These are phyloP conservation scores for Aspergillus wentii DNA, from an alignment of 495 filamentous ascomycete genomes.

Conservation along the genomic window DNA sequence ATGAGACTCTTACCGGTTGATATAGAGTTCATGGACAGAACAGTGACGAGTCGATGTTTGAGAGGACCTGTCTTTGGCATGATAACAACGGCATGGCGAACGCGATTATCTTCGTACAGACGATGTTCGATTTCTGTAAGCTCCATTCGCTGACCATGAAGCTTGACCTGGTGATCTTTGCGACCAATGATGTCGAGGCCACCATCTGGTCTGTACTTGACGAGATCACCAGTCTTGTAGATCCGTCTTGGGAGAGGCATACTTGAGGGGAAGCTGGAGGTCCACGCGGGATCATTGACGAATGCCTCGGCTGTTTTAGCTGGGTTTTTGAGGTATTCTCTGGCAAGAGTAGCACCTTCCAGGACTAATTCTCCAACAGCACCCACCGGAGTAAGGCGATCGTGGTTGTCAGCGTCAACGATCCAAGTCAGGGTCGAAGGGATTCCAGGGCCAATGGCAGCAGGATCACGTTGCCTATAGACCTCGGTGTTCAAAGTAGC, in stretches of 20 bases:
- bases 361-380: constrained; percentile 50
- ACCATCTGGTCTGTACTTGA: constrained; percentile 49
- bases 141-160: constrained; percentile 66
- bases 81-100: constrained; percentile 42
- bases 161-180: constrained; percentile 62
- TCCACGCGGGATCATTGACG: constrained; percentile 34
- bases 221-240: constrained; percentile 50
- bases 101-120: constrained; percentile 21
- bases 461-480: constrained; percentile 25
- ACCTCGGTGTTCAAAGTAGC: constrained; percentile 31
- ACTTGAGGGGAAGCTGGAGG: constrained; percentile 15
- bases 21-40: background rate
- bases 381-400: constrained; percentile 46
- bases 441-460: constrained; percentile 45
- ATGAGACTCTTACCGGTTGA: background rate
- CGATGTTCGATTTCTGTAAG: constrained; percentile 48
- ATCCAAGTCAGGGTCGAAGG: constrained; percentile 44
- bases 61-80: constrained; percentile 35
- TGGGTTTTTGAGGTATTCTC: constrained; percentile 50
- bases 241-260: constrained; percentile 25
- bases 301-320: constrained; percentile 48
- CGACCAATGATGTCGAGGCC: constrained; percentile 51
- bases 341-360: constrained; percentile 42
- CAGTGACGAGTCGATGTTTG: constrained; percentile 35
- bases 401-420: constrained; percentile 43